Conservation (phyloP, 176 grass and related monocot genomes). For the Rhipidocladum racemiflorum region DNA sequence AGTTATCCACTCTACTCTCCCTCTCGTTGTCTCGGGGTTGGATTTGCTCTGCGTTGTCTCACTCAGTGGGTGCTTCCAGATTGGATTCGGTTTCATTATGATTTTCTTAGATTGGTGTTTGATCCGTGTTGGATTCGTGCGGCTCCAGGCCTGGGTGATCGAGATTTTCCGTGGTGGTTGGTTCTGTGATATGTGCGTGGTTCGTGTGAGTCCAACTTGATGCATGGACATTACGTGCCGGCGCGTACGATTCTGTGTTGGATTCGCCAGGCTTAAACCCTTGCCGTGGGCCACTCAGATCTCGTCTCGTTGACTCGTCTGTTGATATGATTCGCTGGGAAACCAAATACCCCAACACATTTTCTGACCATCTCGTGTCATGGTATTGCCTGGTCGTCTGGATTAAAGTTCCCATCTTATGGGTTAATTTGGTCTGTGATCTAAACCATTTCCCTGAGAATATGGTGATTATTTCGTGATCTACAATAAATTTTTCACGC, state of each 20-base stretch:
- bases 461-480: background rate
- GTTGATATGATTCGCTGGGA: background rate
- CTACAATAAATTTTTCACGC: background rate
- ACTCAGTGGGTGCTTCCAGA: background rate
- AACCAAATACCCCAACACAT: background rate
- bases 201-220: background rate
- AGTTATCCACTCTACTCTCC: background rate
- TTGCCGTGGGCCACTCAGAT: conserved; percentile 1
- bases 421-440: background rate
- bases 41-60: background rate
- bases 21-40: background rate
- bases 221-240: background rate
- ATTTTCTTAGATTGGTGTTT: background rate
- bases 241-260: conserved; percentile 12
- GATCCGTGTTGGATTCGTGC: background rate
- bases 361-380: background rate
- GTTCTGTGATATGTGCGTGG: background rate
- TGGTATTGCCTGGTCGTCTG: background rate
- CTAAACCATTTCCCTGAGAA: background rate
- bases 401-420: background rate
- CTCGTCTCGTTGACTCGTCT: background rate
- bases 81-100: background rate
- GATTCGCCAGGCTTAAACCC: conserved; percentile 30
- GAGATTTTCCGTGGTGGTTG: background rate
- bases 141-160: background rate